phyloP scores from a whole-genome alignment of 768 basidiomycete genomes.

The Tephrocybe sp. region DNA sequence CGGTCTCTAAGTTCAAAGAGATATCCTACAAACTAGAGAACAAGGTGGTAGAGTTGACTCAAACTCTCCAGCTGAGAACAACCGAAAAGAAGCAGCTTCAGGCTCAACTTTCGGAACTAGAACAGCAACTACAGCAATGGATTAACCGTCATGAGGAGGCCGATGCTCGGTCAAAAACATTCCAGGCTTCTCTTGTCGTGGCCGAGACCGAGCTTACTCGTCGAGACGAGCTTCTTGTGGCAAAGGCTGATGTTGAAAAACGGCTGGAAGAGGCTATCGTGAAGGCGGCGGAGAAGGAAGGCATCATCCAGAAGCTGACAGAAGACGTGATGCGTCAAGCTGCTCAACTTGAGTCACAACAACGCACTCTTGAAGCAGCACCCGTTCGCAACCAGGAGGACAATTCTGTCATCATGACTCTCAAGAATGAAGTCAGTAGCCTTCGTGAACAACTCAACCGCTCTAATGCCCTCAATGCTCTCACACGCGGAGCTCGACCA shows the following conservation, averaged over 20 bases:
- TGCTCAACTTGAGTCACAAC: slow-evolving; percentile 72
- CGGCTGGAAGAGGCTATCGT: slow-evolving; percentile 75
- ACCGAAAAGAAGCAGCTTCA: slow-evolving; percentile 89
- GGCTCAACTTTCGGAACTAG: slow-evolving; percentile 70
- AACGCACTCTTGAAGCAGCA: slow-evolving; percentile 64
- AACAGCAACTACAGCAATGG: slow-evolving; percentile 87
- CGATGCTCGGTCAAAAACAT: slow-evolving; percentile 69
- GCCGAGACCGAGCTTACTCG: slow-evolving; percentile 71
- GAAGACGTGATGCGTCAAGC: slow-evolving; percentile 76
- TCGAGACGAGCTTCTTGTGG: slow-evolving; percentile 70
- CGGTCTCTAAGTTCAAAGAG: slow-evolving; percentile 97
- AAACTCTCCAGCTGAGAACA: slow-evolving; percentile 86
- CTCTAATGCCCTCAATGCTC: slow-evolving; percentile 86
- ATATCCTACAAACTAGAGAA: slow-evolving; percentile 98
- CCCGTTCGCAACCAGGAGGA: slow-evolving; percentile 78
- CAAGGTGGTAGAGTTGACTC: slow-evolving; percentile 98
- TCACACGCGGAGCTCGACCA: slow-evolving; percentile 71
- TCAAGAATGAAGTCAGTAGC: slow-evolving; percentile 90
- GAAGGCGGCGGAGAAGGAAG: slow-evolving; percentile 81
- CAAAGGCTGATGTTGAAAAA: slow-evolving; percentile 80
- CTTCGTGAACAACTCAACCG: slow-evolving; percentile 95
- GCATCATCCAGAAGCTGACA: slow-evolving; percentile 76
- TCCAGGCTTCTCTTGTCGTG: slow-evolving; percentile 66
- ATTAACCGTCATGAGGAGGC: slow-evolving; percentile 85
- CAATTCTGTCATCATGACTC: slow-evolving; percentile 78